phyloP scores from a whole-genome alignment of 2,329 filamentous ascomycete species.

The Clonostachys rosea region DNA sequence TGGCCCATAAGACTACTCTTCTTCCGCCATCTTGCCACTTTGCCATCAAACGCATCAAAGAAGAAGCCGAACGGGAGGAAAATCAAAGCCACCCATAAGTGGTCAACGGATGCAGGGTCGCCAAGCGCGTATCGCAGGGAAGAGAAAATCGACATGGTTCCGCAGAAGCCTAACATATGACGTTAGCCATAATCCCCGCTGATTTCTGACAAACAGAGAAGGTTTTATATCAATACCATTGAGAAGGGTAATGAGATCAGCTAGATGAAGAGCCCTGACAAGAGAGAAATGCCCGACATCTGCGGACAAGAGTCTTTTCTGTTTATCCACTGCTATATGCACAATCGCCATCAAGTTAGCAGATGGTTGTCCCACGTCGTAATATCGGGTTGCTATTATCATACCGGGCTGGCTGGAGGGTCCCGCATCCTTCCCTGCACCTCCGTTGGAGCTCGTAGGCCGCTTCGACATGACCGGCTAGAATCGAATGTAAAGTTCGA shows the following conservation, averaged over 20 bases:
- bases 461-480: neutral
- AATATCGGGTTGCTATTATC: no score
- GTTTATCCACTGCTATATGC: constrained; percentile 51
- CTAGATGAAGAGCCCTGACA: constrained; percentile 67
- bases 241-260: constrained; percentile 79
- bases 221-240: constrained; percentile 48
- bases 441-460: neutral
- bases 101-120: constrained; percentile 57
- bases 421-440: neutral
- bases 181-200: neutral
- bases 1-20: constrained; percentile 98
- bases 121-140: constrained; percentile 90
- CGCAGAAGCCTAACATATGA: constrained; percentile 60
- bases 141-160: constrained; percentile 92
- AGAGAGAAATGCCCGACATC: constrained; percentile 71
- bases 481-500: no score
- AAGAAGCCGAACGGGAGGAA: constrained; percentile 93
- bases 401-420: no score
- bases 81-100: constrained; percentile 76
- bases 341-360: no score
- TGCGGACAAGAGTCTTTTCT: constrained; percentile 66
- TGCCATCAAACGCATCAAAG: constrained; percentile 98
- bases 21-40: constrained; percentile 91
- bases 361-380: no score
- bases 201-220: neutral